Evolutionary conservation across 2,329 filamentous ascomycete genomes (phyloP).

Genomic region (Cryphonectria radicalis): DNA sequence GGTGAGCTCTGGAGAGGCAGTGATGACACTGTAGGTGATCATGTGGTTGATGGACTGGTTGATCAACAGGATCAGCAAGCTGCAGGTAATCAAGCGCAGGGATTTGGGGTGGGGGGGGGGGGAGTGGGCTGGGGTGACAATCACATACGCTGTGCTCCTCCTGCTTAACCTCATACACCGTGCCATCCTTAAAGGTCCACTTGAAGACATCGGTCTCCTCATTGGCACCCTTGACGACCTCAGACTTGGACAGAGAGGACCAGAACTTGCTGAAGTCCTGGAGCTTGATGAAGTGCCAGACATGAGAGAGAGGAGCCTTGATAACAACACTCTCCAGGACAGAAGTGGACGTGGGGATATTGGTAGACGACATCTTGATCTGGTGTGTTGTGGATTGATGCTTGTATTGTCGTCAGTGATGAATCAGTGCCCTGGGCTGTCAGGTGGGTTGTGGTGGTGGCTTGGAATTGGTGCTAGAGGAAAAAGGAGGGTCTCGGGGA

Average conservation of each 20-base stretch:
- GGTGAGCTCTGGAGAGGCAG: constrained; percentile 64
- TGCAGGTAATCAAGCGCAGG: neutral
- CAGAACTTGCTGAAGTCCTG: constrained; percentile 71
- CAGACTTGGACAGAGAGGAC: constrained; percentile 63
- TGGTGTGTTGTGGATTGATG: neutral
- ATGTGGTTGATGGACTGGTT: constrained; percentile 70
- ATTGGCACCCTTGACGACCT: constrained; percentile 60
- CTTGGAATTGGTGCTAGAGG: neutral
- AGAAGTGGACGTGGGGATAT: constrained; percentile 68
- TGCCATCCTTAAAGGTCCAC: constrained; percentile 74
- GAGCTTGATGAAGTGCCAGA: constrained; percentile 78
- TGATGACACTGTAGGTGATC: constrained; percentile 76
- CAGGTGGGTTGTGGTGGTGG: neutral
- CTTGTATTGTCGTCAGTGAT: neutral
- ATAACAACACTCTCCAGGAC: constrained; percentile 71
- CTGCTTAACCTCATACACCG: constrained; percentile 72
- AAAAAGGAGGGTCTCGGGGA: neutral
- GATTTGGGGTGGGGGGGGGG: no score
- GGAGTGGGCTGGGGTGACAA: constrained; percentile 18
- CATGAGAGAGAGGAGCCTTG: constrained; percentile 65
- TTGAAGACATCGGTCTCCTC: constrained; percentile 70
- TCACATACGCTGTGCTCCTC: constrained; percentile 70
- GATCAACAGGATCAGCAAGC: neutral
- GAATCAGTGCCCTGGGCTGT: neutral
- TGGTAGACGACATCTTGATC: constrained; percentile 29